Evolutionary conservation across 148 eudicot species (phyloP), one percentile per base, ranked within the genome.

Genomic region (Beta vulgaris): DNA sequence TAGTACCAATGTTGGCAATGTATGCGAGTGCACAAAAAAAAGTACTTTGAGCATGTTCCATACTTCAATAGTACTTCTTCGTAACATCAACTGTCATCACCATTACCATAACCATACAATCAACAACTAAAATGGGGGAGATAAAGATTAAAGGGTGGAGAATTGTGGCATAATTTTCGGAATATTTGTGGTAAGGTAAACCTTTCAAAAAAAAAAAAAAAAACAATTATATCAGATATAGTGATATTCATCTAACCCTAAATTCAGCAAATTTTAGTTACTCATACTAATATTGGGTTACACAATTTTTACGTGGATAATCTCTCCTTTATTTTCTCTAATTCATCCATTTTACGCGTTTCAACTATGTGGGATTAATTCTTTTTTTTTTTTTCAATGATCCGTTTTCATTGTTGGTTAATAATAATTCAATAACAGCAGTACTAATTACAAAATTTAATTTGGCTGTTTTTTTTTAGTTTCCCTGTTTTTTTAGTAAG

Each of bases 341-440:
- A 15, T 21, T 75, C 78, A 69, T 1, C 43, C 79, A 76, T 31
- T 59, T 53, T 60, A n/a, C 21, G 12, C 48, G 39, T 55, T 68
- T 59, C 26, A 25, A 11, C 31, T 15, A 49, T 55, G 15, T 29
- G 39, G 26, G 29, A 4, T 59, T 15, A 60, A 18, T 69, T 82
- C 82, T 43, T 81, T 80, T 68, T 34, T 36, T 42, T 46, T 34
- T 48, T 74, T 32, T 21, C 11, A 25, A 53, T 75, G 39, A 54
- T 67, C 53, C 29, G 10, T 2, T 61, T 35, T 59, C 37, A 42
- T 68, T 70, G 49, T 36, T 55, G 64, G 23, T 40, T 66, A 39
- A 11, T 62, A 48, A 34, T 19, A n/a, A 1, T 42, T 31, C 21
- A 13, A 29, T 28, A n/a, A 21, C 10, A 37, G 14, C 29, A 53